Base-by-base conservation (phyloP, 257 asterid species). In the Plantago ovata region DNA sequence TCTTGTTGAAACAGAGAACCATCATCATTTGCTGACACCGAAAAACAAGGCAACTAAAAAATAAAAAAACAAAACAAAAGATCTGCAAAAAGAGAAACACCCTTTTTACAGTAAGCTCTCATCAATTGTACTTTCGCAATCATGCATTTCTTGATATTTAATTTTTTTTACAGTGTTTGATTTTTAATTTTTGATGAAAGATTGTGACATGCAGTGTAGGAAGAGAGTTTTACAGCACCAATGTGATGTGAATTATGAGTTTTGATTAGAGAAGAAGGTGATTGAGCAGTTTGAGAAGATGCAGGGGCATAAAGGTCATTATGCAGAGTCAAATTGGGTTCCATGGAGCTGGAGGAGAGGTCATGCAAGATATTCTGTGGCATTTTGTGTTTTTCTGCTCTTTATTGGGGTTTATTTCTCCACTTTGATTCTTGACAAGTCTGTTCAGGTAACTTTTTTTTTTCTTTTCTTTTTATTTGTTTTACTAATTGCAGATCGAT, bases 1-100 rank as follows among this genome's bases (percentile, higher is more conserved):
- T 33, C 13, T 32, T 33, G 53, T 58, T 43, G 20, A 13, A 50
- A 36, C 53, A 48, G 38, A 39, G 38, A 48, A 14, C 38, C 4
- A 49, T 64, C 71, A 65, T 45, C 28, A 49, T 40, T 32, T 39
- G n/a, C 54, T 54, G 65, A 66, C 65, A 66, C 52, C 33, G 15
- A 15, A 10, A 58, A 47, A 15, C 59, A 62, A 39, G 32, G 52
- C 10, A 50, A 20, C n/a, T n/a, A n/a, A n/a, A n/a, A n/a, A n/a
- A n/a, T n/a, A n/a, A 22, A 49, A 56, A 38, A 56, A 65, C 13
- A 46, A 48, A 40, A 38, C 60, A 56, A 41, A 15, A 38, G 13
- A 28, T 13, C 42, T 57, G 21, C 20, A 6, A 8, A 63, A 54
- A n/a, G 45, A 42, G 39, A 24, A 18, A 39, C 53, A 40, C 13